A percentile compares a stretch with the other conserved stretches of the same genome.
Evolutionary conservation across 495 filamentous ascomycete genomes (phyloP).

Genomic region (Talaromyces thailandensis): DNA sequence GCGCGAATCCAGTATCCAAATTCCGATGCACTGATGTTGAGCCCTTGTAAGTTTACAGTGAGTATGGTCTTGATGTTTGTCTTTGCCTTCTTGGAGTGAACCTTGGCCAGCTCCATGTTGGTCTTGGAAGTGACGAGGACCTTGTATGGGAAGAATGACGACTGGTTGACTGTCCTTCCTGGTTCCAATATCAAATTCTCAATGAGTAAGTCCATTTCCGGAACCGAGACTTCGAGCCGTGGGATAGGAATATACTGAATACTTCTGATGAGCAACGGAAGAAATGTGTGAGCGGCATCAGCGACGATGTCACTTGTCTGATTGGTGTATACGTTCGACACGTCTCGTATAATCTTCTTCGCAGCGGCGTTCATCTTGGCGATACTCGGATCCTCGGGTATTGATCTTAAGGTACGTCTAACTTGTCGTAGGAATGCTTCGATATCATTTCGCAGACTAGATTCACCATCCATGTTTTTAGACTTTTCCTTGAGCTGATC

Average conservation of each 20-base stretch:
- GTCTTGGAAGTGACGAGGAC: conserved; percentile 76
- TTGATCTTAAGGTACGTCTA: conserved; percentile 55
- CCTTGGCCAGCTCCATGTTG: conserved; percentile 76
- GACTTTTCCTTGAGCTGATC: conserved; percentile 61
- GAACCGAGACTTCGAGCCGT: conserved; percentile 73
- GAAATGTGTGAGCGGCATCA: conserved; percentile 67
- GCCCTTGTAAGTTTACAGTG: conserved; percentile 66
- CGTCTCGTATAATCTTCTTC: conserved; percentile 52
- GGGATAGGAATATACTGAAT: conserved; percentile 86
- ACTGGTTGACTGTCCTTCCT: conserved; percentile 71
- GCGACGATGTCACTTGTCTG: conserved; percentile 60
- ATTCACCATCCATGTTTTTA: conserved; percentile 51
- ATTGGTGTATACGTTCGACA: conserved; percentile 49
- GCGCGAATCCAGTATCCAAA: conserved; percentile 71
- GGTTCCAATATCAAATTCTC: conserved; percentile 91
- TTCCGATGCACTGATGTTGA: conserved; percentile 75
- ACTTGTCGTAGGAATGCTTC: conserved; percentile 63
- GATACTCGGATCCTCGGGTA: conserved; percentile 61
- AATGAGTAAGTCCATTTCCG: conserved; percentile 73
- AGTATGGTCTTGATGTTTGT: conserved; percentile 59
- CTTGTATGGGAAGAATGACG: conserved; percentile 82
- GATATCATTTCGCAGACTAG: conserved; percentile 60
- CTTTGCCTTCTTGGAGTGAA: conserved; percentile 57
- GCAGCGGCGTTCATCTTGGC: conserved; percentile 56
- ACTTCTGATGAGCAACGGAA: conserved; percentile 65